Evolutionary conservation across 768 basidiomycete genomes (phyloP), one percentile per base, ranked within the genome.

Genomic region (Boletus subcaerulescens): DNA sequence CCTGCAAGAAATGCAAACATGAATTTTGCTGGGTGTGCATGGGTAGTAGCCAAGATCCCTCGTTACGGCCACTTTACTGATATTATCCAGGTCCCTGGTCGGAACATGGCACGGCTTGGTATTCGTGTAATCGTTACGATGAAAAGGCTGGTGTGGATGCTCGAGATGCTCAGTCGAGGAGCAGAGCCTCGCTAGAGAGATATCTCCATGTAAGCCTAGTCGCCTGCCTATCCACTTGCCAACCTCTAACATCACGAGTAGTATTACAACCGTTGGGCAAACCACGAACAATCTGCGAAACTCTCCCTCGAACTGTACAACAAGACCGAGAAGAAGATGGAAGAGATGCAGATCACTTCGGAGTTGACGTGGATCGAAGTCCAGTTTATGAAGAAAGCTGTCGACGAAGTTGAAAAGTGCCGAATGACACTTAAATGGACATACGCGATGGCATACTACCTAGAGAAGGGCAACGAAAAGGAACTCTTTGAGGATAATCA

Each of bases 21-120:
- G 92, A 93, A 76, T 99, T 98, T 72, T 99, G 97, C 71, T 99
- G 97, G 97, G 95, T 99, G 39, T 99, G 97, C 75, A 97, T 98
- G 94, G 96, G 90, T 82, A 65, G 31, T 42, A 70, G 55, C 31
- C n/a, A 15, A 48, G 45, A 50, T 73, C 65, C 71, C 12, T 44
- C 26, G 12, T 31, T 17, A 29, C 29, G 1, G 18, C 26, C 17
- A 18, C 22, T 35, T 24, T 44, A 11, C 58, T 59, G 52, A 65
- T n/a, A 9, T 31, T 36, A 68, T 60, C 70, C 76, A 87, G 89
- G 94, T 9, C 92, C 94, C 2, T 99, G 97, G 97, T 83, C 85
- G 33, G 96, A 96, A 65, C 97, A 99, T 62, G 97, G 97, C 11
- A 98, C 94, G 0, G 84, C 88, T 4, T 98, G 93, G 93, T 98